Base-by-base conservation (phyloP, 148 eudicot species). In the Chenopodium album region DNA sequence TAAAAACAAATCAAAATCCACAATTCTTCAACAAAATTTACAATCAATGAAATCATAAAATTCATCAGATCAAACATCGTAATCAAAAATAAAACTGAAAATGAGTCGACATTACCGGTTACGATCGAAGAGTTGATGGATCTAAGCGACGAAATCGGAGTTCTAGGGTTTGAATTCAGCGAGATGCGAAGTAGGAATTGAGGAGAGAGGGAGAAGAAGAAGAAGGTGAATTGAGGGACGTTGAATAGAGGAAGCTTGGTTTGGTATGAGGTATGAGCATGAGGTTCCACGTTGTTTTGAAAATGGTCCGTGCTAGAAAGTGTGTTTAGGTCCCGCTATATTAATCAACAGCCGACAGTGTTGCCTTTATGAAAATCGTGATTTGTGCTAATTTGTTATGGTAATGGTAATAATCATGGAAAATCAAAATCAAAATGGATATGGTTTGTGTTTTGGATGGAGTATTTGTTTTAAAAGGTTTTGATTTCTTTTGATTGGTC, bases 81-180 rank as follows among this genome's bases (percentile, higher is more conserved):
- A 9, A 52, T 56, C 1, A 46, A 73, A 71, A 4, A 19, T 3
- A 48, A 41, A 41, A 44, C 17, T 46, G 60, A 73, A 44, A 67
- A 17, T 46, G 26, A 77, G 32, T 64, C 7, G 41, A 44, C 6
- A 44, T 29, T 74, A 74, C 78, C 78, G 78, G 3, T 9, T 64
- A 32, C 48, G 83, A 81, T 75, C 69, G 84, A 63, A 7, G 28
- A 48, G 20, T 34, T 22, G 70, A 1, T 50, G 68, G 85, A 79
- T 67, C 47, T 17, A 73, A 41, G 16, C 2, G 73, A 17, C 47
- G 48, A 79, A 60, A 60, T 76, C 73, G 77, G 69, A 32, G 31
- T 29, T 32, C 48, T 84, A 79, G 80, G 82, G 86, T 84, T 84
- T 75, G 79, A 76, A 76, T 7, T 69, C 11, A 46, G 76, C 52